Evolutionary conservation across 2,329 filamentous ascomycete genomes (phyloP).

Genomic region (Colletotrichum sp.): DNA sequence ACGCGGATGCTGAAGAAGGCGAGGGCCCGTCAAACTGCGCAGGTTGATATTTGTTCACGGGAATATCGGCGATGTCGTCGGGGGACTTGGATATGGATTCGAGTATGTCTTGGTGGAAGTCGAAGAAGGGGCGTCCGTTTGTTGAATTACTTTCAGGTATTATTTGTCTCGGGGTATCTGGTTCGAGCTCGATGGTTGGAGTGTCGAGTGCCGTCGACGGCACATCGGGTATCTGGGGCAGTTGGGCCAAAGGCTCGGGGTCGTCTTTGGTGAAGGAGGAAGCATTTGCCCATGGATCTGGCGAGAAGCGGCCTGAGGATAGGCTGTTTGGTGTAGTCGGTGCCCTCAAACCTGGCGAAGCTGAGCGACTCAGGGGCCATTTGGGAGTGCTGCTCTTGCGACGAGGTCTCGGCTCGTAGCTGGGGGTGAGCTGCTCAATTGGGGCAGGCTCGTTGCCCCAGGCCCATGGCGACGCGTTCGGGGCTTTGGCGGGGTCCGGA

Average conservation of each 20-base stretch:
- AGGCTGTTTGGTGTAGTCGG: slow-evolving; percentile 33
- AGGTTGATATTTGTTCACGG: not conserved
- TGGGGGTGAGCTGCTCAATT: slow-evolving; percentile 28
- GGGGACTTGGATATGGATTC: slow-evolving; percentile 1
- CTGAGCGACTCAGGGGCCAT: slow-evolving; percentile 42
- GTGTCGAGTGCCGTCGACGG: slow-evolving; percentile 19
- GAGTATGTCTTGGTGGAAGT: not conserved
- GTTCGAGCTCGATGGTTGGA: not conserved
- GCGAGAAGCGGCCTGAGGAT: slow-evolving; percentile 38
- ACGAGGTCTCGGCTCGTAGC: slow-evolving; percentile 32
- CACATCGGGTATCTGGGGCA: slow-evolving; percentile 20
- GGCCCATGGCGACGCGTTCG: slow-evolving; percentile 16
- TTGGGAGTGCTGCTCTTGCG: slow-evolving; percentile 41
- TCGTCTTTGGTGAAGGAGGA: slow-evolving; percentile 25
- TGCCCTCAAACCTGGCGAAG: slow-evolving; percentile 36
- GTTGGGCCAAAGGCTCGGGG: slow-evolving; percentile 15
- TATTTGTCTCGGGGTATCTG: not conserved
- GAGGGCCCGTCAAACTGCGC: not conserved
- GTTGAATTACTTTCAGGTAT: not conserved
- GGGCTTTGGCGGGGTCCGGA: slow-evolving; percentile 26
- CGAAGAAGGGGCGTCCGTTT: not conserved
- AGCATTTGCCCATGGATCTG: slow-evolving; percentile 43
- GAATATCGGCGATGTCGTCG: not conserved
- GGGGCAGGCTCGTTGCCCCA: slow-evolving; percentile 6
- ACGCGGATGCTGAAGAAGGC: slow-evolving; percentile 24